phyloP scores from a whole-genome alignment of 441 rosid species.

The Populus hybrid region DNA sequence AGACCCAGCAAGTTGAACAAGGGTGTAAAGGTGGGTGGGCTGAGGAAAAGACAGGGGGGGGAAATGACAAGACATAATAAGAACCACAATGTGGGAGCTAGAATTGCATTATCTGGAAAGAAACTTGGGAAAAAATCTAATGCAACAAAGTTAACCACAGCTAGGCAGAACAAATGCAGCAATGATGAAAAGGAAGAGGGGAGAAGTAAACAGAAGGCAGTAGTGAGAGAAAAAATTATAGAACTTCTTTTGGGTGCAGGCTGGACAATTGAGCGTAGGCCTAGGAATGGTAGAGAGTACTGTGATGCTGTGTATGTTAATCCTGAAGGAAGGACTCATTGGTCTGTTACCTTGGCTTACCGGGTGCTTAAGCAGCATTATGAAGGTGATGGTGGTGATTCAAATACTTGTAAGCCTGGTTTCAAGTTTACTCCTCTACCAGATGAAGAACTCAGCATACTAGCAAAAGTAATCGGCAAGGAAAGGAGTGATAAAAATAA shows the following conservation, averaged over 20 bases:
- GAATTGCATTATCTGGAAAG: slow-evolving; percentile 19
- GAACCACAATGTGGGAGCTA: slow-evolving; percentile 8
- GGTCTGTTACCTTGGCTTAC: slow-evolving; percentile 96
- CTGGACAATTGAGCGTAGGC: slow-evolving; percentile 84
- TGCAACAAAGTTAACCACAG: slow-evolving; percentile 3
- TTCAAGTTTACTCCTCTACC: slow-evolving; percentile 64
- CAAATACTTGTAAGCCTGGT: slow-evolving; percentile 34
- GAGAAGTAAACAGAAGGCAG: slow-evolving; percentile 41
- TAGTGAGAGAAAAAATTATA: slow-evolving; percentile 67
- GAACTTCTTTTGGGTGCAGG: slow-evolving; percentile 74
- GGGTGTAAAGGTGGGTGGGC: slow-evolving; percentile 12
- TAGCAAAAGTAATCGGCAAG: slow-evolving; percentile 43
- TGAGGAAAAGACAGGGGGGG: slow-evolving; percentile 16
- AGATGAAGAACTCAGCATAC: slow-evolving; percentile 62
- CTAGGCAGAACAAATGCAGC: slow-evolving; percentile 10
- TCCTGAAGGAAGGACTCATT: slow-evolving; percentile 88
- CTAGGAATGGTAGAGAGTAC: slow-evolving; percentile 55
- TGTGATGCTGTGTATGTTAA: slow-evolving; percentile 87
- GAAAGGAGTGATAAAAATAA: slow-evolving; percentile 47
- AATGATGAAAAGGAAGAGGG: slow-evolving; percentile 18
- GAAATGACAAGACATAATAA: slow-evolving; percentile 8
- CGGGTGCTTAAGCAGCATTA: slow-evolving; percentile 48
- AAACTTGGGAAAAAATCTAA: slow-evolving; percentile 16
- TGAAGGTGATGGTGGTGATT: slow-evolving; percentile 41
- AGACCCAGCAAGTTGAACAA: slow-evolving; percentile 29